Conservation (phyloP, 2,329 filamentous ascomycete species). For the Aspergillus flavus region DNA sequence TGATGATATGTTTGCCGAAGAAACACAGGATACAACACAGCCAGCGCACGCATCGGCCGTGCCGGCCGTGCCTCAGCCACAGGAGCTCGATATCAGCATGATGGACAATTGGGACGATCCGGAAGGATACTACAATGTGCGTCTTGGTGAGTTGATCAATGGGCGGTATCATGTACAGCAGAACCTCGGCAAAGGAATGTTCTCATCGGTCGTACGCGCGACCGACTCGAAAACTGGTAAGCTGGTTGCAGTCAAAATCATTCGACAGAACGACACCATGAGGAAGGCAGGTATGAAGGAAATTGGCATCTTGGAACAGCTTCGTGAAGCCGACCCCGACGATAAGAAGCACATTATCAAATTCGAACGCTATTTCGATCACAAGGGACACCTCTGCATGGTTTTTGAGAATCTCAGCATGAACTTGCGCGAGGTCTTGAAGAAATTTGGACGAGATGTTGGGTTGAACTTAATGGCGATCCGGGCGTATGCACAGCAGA, state of each 20-base stretch:
- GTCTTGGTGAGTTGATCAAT: slow-evolving; percentile 86
- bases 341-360: slow-evolving; percentile 91
- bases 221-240: slow-evolving; percentile 73
- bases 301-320: slow-evolving; percentile 86
- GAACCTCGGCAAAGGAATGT: slow-evolving; percentile 89
- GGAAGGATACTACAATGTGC: slow-evolving; percentile 95
- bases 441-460: slow-evolving; percentile 92
- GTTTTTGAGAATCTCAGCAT: slow-evolving; percentile 92
- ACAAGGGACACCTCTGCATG: slow-evolving; percentile 94
- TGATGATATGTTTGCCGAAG: slow-evolving; percentile 88
- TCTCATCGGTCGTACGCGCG: slow-evolving; percentile 91
- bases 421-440: slow-evolving; percentile 90
- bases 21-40: slow-evolving; percentile 56
- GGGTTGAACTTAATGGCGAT: slow-evolving; percentile 89
- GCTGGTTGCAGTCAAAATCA: slow-evolving; percentile 95
- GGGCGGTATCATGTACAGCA: slow-evolving; percentile 87
- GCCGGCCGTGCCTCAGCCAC: slow-evolving; percentile 53
- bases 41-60: slow-evolving; percentile 52
- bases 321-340: slow-evolving; percentile 82
- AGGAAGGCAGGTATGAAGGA: slow-evolving; percentile 89
- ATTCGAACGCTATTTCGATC: slow-evolving; percentile 84
- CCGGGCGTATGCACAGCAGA: slow-evolving; percentile 87
- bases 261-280: slow-evolving; percentile 94
- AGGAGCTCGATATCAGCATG: slow-evolving; percentile 70
- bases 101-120: slow-evolving; percentile 92